A percentile compares a stretch with the other conserved stretches of the same genome.
Conservation (phyloP, 768 basidiomycete genomes). For the Daedaleopsis nitida region DNA sequence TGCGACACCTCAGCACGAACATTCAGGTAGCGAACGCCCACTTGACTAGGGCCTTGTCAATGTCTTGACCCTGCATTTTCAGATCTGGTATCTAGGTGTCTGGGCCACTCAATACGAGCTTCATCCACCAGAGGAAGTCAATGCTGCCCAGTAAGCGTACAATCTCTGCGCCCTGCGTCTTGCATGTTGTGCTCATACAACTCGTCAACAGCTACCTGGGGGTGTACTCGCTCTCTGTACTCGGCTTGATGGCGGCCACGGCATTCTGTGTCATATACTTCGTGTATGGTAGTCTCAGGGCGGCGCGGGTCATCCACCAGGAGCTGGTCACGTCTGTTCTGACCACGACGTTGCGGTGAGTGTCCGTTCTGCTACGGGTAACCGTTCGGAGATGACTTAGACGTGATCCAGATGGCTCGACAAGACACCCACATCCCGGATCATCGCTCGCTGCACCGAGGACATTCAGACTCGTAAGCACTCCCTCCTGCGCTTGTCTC, state of each 20-base stretch:
- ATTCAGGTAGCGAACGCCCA: not conserved
- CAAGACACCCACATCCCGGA: conserved; percentile 53
- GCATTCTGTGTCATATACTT: conserved; percentile 33
- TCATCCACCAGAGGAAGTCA: conserved; percentile 14
- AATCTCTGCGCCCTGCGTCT: no score
- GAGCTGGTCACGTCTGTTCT: conserved; percentile 54
- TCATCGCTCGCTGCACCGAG: conserved; percentile 68
- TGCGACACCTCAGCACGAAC: not conserved
- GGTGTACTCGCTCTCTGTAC: conserved; percentile 41
- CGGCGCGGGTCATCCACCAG: conserved; percentile 55
- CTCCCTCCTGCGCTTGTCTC: conserved; percentile 1
- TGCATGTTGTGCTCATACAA: not conserved
- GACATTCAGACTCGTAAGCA: conserved; percentile 51
- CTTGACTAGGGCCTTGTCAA: no score
- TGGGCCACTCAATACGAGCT: conserved; percentile 28
- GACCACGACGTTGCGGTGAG: conserved; percentile 36
- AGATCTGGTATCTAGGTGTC: conserved; percentile 46
- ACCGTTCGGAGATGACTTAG: conserved; percentile 31
- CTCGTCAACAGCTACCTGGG: conserved; percentile 45
- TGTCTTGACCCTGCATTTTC: not conserved
- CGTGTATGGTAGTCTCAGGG: conserved; percentile 49
- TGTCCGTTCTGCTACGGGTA: conserved; percentile 24
- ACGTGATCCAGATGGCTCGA: conserved; percentile 48
- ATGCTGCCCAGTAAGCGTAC: conserved; percentile 21
- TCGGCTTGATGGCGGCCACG: conserved; percentile 9